Evolutionary conservation across 2,329 filamentous ascomycete genomes (phyloP).

Genomic region (Apiospora arundinis): DNA sequence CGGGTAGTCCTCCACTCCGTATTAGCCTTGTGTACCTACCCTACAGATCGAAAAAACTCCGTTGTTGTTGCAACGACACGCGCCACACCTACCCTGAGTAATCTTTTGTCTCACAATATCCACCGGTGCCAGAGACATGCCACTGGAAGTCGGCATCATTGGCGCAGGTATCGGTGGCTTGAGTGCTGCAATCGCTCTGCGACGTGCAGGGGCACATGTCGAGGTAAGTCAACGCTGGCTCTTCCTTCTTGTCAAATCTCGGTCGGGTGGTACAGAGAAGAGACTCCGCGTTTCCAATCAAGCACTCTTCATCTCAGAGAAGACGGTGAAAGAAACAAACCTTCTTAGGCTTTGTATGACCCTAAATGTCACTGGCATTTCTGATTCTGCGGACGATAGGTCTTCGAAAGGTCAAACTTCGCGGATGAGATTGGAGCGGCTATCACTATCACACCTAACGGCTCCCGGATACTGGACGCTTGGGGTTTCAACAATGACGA

Average conservation of each 20-base stretch:
- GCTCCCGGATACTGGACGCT: conserved; percentile 40
- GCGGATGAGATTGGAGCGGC: conserved; percentile 47
- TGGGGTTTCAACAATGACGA: conserved; percentile 44
- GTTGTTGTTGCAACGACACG: conserved; percentile 11
- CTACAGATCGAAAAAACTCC: not conserved
- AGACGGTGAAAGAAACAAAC: not conserved
- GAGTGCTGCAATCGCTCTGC: conserved; percentile 26
- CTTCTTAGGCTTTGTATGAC: not conserved
- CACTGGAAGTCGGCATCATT: conserved; percentile 26
- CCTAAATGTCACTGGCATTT: not conserved
- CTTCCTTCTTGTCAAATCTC: not conserved
- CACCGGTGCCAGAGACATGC: conserved; percentile 20
- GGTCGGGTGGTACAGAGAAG: not conserved
- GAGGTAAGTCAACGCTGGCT: conserved; percentile 22
- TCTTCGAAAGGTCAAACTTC: conserved; percentile 47
- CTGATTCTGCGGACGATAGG: conserved; percentile 8
- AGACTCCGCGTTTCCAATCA: not conserved
- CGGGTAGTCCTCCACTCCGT: not conserved
- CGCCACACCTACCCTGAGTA: conserved; percentile 1
- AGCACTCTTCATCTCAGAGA: not conserved
- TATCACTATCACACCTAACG: conserved; percentile 47
- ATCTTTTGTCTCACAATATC: conserved; percentile 10
- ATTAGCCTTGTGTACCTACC: conserved; percentile 1
- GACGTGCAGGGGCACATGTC: conserved; percentile 26
- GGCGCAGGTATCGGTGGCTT: conserved; percentile 28